phyloP scores from a whole-genome alignment of 106 monocot species.

The Chionographis japonica region DNA sequence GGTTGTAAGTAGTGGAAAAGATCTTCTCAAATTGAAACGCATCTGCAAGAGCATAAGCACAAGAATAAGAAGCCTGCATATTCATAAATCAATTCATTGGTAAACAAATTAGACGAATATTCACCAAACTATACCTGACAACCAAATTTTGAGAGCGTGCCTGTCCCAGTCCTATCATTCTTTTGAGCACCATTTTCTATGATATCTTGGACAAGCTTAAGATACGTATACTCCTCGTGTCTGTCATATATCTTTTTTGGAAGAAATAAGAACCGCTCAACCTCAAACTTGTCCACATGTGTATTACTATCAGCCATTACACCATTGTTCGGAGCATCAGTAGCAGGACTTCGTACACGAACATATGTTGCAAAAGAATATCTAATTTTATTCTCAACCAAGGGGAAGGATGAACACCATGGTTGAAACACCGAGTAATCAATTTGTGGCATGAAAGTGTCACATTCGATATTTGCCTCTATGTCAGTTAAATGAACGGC shows the following conservation, averaged over 20 bases:
- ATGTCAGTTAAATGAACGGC: conserved; percentile 95
- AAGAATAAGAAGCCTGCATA: not conserved
- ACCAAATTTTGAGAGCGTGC: conserved; percentile 91
- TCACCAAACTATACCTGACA: conserved; percentile 57
- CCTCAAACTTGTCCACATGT: conserved; percentile 44
- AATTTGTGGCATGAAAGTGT: conserved; percentile 80
- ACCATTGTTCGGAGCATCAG: conserved; percentile 27
- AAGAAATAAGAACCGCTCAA: conserved; percentile 75
- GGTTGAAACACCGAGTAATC: conserved; percentile 69
- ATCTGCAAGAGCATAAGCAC: conserved; percentile 39
- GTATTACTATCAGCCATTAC: conserved; percentile 15
- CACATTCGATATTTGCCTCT: conserved; percentile 72
- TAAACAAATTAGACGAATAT: not conserved
- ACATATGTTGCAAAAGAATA: conserved; percentile 85
- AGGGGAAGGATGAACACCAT: conserved; percentile 81
- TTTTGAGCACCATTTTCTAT: conserved; percentile 64
- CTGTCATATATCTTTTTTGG: conserved; percentile 67
- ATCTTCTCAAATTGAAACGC: conserved; percentile 91
- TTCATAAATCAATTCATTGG: not conserved
- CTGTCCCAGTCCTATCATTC: conserved; percentile 84
- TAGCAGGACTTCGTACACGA: conserved; percentile 41
- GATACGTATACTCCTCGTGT: conserved; percentile 83
- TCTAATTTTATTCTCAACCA: conserved; percentile 60
- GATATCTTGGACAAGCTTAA: conserved; percentile 75
- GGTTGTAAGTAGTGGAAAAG: conserved; percentile 92